phyloP scores from a whole-genome alignment of 2,329 filamentous ascomycete genomes.

The Penicillium italicum region DNA sequence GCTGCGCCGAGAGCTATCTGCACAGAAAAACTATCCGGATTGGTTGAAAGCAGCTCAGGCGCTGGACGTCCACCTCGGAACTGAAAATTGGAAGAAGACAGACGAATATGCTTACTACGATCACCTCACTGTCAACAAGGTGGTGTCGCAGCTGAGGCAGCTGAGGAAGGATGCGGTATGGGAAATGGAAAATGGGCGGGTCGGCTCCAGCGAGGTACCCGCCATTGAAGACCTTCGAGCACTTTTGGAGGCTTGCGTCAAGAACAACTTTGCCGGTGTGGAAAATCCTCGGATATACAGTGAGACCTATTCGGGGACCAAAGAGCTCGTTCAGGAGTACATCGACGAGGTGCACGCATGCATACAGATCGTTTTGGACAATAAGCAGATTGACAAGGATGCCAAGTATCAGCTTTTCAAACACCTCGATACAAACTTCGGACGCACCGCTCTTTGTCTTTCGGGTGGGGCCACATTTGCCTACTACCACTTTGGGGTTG shows the following conservation, averaged over 20 bases:
- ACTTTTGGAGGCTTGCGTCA: constrained; percentile 84
- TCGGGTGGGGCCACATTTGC: constrained; percentile 93
- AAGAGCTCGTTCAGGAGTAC: constrained; percentile 85
- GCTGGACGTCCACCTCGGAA: constrained; percentile 76
- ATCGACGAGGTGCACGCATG: constrained; percentile 64
- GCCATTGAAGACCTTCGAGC: constrained; percentile 71
- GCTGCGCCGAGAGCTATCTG: constrained; percentile 67
- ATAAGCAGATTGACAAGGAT: constrained; percentile 63
- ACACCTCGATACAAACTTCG: constrained; percentile 83
- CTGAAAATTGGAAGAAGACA: constrained; percentile 50
- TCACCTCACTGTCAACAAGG: constrained; percentile 72
- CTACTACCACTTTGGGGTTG: constrained; percentile 93
- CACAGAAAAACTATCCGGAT: constrained; percentile 70
- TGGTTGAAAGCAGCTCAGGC: constrained; percentile 78
- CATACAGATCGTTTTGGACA: constrained; percentile 65
- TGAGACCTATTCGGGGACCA: constrained; percentile 97
- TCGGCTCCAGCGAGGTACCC: constrained; percentile 37
- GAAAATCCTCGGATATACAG: constrained; percentile 95
- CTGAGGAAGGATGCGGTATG: constrained; percentile 41
- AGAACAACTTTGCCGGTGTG: constrained; percentile 94
- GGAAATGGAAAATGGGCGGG: constrained; percentile 29
- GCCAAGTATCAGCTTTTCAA: constrained; percentile 82
- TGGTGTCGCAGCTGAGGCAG: constrained; percentile 67
- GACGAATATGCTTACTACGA: constrained; percentile 77
- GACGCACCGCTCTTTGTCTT: constrained; percentile 85